Evolutionary conservation across 768 basidiomycete species (phyloP), one percentile per base, ranked within the genome.

Genomic region (Suillus ampliporus): DNA sequence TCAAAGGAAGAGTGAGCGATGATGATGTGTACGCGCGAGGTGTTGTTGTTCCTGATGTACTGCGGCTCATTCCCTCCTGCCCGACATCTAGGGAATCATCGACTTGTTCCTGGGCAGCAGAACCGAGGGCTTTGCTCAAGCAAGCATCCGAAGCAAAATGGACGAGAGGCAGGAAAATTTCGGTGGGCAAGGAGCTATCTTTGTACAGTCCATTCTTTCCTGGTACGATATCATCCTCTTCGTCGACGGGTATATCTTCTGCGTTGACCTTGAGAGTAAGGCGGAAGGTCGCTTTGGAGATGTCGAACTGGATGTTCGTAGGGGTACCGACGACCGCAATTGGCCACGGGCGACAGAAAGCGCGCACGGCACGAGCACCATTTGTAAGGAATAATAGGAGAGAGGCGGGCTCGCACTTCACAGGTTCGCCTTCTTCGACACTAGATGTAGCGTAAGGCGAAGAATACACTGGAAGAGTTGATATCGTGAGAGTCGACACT

Each of bases 141-240:
- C 71, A 71, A 51, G 21, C 61, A 23, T 79, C 76, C 64, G 83
- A 81, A 4, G 90, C 92, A 72, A 88, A 99, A 73, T 99, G 97
- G 21, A 97, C 89, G 54, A 94, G 81, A 5, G 97, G 97, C 1
- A 99, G 74, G 73, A 85, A 99, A 23, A 99, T 88, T 81, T 97
- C 97, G 21, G 95, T 98, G n/a, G 88, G 83, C 1, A 86, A 76
- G 34, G 72, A 73, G 19, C 80, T 78, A 13, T 14, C 19, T 19
- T 61, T 56, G 38, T 44, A 34, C 35, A 56, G 38, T 28, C 54
- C 54, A 40, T 26, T 40, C 38, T 28, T 40, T 15, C 31, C 54
- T 17, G 35, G 6, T 31, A n/a, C 5, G n/a, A 52, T 11, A 7
- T 60, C 48, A 19, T 54, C 57, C 4, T 21, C 60, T 7, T n/a